Evolutionary conservation across 768 basidiomycete species (phyloP).

Genomic region (Serpula lacrymans): DNA sequence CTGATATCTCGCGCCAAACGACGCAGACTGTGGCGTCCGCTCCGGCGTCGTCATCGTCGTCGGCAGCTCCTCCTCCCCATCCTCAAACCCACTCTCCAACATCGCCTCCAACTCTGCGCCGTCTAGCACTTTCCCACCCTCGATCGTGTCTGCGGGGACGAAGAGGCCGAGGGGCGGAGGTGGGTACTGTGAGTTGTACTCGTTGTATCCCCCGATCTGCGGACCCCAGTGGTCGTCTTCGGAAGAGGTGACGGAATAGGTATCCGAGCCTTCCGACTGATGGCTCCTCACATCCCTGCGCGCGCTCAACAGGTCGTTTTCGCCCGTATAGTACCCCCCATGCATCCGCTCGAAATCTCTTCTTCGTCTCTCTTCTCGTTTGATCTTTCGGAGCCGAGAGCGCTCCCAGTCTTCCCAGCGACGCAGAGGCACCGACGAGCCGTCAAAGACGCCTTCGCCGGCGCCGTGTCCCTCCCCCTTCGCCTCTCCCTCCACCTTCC

Average conservation of each 20-base stretch:
- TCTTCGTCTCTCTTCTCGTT: slow-evolving; percentile 79
- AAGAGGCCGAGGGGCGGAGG: slow-evolving; percentile 80
- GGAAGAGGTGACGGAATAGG: slow-evolving; percentile 75
- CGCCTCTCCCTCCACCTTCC: slow-evolving; percentile 92
- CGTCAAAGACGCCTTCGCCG: slow-evolving; percentile 49
- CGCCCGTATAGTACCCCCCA: slow-evolving; percentile 58
- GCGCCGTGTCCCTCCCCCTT: slow-evolving; percentile 77
- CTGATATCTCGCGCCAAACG: slow-evolving; percentile 56
- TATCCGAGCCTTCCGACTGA: slow-evolving; percentile 78
- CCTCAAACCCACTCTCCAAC: slow-evolving; percentile 88
- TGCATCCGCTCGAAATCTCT: slow-evolving; percentile 79
- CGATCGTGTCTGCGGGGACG: slow-evolving; percentile 35
- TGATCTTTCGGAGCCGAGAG: slow-evolving; percentile 85
- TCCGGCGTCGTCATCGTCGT: slow-evolving; percentile 44
- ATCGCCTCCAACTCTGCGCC: slow-evolving; percentile 85
- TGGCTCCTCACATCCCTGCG: slow-evolving; percentile 48
- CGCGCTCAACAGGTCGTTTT: slow-evolving; percentile 61
- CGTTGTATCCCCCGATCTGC: slow-evolving; percentile 96
- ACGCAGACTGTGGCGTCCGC: slow-evolving; percentile 28
- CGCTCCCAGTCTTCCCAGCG: slow-evolving; percentile 99
- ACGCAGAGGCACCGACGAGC: slow-evolving; percentile 79
- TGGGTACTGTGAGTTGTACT: slow-evolving; percentile 72
- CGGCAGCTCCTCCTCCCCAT: slow-evolving; percentile 47
- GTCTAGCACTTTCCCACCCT: slow-evolving; percentile 48
- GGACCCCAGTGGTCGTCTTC: slow-evolving; percentile 96